A percentile compares a stretch with the other conserved stretches of the same genome.
phyloP scores from a whole-genome alignment of 2,329 filamentous ascomycete genomes.

The Ophiostoma quercus region DNA sequence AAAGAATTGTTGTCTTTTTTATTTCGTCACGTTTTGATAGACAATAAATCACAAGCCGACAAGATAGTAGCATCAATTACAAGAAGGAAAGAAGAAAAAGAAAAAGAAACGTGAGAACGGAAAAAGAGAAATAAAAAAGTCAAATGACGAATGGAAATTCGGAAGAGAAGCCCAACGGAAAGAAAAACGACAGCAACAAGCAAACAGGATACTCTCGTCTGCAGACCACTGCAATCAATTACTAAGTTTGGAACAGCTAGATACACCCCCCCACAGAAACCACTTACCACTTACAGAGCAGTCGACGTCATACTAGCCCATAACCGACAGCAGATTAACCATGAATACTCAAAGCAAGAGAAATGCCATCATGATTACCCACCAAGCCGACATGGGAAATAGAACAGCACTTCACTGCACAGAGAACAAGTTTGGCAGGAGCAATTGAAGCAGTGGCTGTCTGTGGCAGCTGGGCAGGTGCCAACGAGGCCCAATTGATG shows the following conservation, averaged over 20 bases:
- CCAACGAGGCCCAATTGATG: background rate
- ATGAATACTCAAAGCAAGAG: background rate
- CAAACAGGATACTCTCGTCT: background rate
- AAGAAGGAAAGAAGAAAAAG: too few species aligned
- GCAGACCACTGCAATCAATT: background rate
- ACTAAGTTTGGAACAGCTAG: background rate
- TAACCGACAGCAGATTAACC: background rate
- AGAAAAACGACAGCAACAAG: too few species aligned
- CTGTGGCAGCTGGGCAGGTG: background rate
- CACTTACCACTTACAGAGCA: background rate
- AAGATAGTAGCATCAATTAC: too few species aligned
- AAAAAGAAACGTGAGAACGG: too few species aligned
- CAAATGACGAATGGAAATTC: too few species aligned
- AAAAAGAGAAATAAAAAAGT: too few species aligned
- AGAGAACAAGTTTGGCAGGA: too few species aligned
- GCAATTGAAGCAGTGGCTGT: too few species aligned
- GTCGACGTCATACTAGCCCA: slow-evolving; percentile 7
- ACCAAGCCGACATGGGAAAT: background rate
- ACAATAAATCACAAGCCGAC: too few species aligned
- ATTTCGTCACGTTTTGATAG: too few species aligned
- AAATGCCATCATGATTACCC: background rate
- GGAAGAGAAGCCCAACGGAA: too few species aligned
- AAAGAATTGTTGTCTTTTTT: too few species aligned
- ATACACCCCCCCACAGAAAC: background rate
- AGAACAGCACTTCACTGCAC: background rate